Conservation (phyloP, 2,329 filamentous ascomycete genomes). For the Fusarium drepaniforme region DNA sequence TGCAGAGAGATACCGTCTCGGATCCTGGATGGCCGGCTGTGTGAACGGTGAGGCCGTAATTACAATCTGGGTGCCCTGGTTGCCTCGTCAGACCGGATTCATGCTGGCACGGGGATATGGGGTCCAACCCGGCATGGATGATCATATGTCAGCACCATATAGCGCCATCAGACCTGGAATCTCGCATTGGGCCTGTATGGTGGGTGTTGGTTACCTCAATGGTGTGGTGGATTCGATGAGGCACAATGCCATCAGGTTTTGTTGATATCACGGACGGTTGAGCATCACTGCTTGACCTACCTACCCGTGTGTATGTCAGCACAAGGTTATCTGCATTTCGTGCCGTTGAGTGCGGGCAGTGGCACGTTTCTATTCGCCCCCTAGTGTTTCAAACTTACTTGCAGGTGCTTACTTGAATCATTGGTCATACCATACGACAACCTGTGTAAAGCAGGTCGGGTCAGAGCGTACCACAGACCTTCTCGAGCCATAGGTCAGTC, state of each 20-base stretch:
- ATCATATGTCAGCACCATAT: slow-evolving; percentile 30
- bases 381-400: background rate
- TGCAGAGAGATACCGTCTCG: slow-evolving; percentile 16
- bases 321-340: background rate
- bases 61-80: slow-evolving; percentile 4
- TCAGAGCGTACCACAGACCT: background rate
- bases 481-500: background rate
- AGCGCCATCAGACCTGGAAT: background rate
- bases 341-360: background rate
- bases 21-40: background rate
- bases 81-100: background rate
- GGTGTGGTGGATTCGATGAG: background rate
- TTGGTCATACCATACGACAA: background rate
- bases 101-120: background rate
- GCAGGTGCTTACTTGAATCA: background rate
- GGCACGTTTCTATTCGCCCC: background rate
- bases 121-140: background rate
- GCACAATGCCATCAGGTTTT: background rate
- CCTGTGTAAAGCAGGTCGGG: background rate
- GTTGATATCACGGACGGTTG: background rate
- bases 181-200: background rate
- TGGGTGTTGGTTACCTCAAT: background rate
- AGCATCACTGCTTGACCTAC: background rate
- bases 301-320: background rate
- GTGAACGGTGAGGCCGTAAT: slow-evolving; percentile 15